Percentiles rank a stretch among this genome's conserved stretches.
phyloP scores from a whole-genome alignment of 306 rosid species.

The Sphenostylis stenocarpa region DNA sequence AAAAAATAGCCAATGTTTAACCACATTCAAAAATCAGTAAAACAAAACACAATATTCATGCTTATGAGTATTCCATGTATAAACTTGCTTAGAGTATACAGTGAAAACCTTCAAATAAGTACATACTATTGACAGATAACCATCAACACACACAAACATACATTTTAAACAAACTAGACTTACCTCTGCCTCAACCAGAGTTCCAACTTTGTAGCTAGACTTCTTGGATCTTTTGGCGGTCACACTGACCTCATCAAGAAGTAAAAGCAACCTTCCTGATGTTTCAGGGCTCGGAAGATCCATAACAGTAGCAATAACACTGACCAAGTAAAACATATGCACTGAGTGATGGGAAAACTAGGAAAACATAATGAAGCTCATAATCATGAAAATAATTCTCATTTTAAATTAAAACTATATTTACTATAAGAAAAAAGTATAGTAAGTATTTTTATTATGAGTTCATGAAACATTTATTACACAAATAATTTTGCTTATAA shows the following conservation, averaged over 20 bases:
- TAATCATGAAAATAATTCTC: background rate
- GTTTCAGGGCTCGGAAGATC: slow-evolving; percentile 81
- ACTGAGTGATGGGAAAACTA: slow-evolving; percentile 8
- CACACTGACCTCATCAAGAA: slow-evolving; percentile 54
- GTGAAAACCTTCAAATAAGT: slow-evolving; percentile 6
- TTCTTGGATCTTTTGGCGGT: slow-evolving; percentile 74
- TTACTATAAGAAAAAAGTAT: background rate
- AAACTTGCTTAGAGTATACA: background rate
- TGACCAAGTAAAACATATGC: slow-evolving; percentile 45
- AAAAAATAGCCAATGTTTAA: background rate
- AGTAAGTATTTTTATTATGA: background rate
- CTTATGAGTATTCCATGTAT: background rate
- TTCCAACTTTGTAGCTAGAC: slow-evolving; percentile 72
- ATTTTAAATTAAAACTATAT: background rate
- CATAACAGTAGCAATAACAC: slow-evolving; percentile 72
- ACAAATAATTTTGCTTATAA: background rate
- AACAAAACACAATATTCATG: slow-evolving; percentile 10
- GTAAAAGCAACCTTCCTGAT: slow-evolving; percentile 70
- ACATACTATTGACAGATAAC: too few relatives aligned
- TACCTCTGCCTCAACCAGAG: slow-evolving; percentile 95
- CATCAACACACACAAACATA: background rate
- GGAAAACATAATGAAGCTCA: background rate
- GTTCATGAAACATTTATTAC: background rate
- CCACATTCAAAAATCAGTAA: background rate
- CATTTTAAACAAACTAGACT: slow-evolving; percentile 12